A percentile compares a stretch with the other conserved stretches of the same genome.
Conservation (phyloP, 257 asterid genomes). For the Gynochthodes officinalis region DNA sequence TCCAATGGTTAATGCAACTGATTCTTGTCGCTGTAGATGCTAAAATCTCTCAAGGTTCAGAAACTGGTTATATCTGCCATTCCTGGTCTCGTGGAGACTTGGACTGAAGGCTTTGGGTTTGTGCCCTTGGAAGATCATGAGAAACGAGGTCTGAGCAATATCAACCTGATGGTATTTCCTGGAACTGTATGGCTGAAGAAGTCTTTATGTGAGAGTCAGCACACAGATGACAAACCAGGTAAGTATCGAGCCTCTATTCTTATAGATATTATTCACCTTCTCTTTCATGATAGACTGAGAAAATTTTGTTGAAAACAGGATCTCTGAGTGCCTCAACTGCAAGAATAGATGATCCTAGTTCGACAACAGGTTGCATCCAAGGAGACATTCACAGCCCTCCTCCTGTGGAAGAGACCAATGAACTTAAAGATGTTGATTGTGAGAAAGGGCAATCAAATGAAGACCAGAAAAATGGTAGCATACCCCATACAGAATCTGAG, state of each 20-base stretch:
- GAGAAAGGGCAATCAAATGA: background rate
- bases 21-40: constrained; percentile 52
- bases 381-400: constrained; percentile 7
- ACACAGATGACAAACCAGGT: constrained; percentile 34
- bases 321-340: constrained; percentile 12
- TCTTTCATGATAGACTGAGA: background rate
- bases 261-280: background rate
- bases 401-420: constrained; percentile 10
- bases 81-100: constrained; percentile 79
- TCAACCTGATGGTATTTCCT: constrained; percentile 89
- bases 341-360: constrained; percentile 11
- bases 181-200: constrained; percentile 87
- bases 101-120: constrained; percentile 92
- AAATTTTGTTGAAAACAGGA: constrained; percentile 17
- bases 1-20: background rate
- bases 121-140: constrained; percentile 66
- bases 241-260: constrained; percentile 16
- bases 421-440: background rate
- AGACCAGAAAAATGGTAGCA: background rate
- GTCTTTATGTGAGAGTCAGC: constrained; percentile 31
- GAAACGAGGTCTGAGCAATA: constrained; percentile 51
- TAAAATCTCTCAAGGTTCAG: constrained; percentile 69
- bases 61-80: constrained; percentile 84
- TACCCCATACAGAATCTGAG: background rate
- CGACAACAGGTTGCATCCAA: constrained; percentile 16